Conservation (phyloP, 176 grass and related monocot genomes). For the Melocanna baccifera region DNA sequence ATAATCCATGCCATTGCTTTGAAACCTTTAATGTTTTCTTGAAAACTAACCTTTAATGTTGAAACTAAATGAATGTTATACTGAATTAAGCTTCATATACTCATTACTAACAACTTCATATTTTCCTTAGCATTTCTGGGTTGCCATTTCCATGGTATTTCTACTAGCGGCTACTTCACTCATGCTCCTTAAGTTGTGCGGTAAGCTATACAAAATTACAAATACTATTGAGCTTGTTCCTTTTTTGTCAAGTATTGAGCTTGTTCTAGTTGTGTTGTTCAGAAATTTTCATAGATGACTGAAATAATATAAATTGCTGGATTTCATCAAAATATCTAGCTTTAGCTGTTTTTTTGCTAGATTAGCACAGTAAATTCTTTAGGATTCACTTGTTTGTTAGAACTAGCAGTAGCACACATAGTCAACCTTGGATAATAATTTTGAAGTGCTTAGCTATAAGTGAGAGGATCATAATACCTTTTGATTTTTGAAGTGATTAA, state of each 20-base stretch:
- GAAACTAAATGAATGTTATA: constrained; percentile 7
- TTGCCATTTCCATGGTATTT: constrained; percentile 88
- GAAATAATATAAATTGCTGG: neutral
- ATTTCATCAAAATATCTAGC: constrained; percentile 10
- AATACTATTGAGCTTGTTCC: neutral
- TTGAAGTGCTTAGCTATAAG: neutral
- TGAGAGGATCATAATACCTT: neutral
- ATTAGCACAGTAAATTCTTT: neutral
- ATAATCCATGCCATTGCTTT: constrained; percentile 19
- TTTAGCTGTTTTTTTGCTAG: neutral
- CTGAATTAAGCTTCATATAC: neutral
- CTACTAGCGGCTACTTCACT: constrained; percentile 65
- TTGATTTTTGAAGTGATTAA: constrained; percentile 16
- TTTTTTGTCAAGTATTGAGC: neutral
- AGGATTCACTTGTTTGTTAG: constrained; percentile 7
- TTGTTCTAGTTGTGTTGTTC: neutral
- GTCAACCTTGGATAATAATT: neutral
- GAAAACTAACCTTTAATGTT: neutral
- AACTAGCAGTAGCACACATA: constrained; percentile 4
- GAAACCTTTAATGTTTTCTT: neutral
- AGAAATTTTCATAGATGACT: neutral
- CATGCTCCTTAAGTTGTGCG: constrained; percentile 72
- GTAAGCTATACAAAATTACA: constrained; percentile 41
- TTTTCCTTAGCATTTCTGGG: constrained; percentile 66
- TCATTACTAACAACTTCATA: constrained; percentile 36